These are phyloP conservation scores for Fusarium dimerum DNA, from an alignment of 2,329 filamentous ascomycete genomes.

Conservation along the genomic window DNA sequence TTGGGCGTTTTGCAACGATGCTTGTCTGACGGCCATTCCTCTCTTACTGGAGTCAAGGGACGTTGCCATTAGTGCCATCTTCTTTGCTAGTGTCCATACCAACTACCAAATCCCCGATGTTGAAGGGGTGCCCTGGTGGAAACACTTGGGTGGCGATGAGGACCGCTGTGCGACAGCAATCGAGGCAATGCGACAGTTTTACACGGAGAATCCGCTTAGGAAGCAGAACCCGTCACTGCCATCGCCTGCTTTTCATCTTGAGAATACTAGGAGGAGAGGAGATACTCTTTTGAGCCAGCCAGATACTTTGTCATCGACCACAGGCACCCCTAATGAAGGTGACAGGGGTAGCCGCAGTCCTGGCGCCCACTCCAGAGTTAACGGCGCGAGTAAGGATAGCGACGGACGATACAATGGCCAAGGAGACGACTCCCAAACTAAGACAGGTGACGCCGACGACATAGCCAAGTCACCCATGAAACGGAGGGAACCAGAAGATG, in stretches of 20 bases:
- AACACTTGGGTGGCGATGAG: conserved; percentile 70
- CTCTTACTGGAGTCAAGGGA: conserved; percentile 77
- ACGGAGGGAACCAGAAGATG: conserved; percentile 43
- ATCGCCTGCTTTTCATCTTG: conserved; percentile 57
- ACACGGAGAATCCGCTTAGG: conserved; percentile 62
- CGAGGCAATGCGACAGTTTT: conserved; percentile 72
- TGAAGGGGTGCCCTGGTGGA: conserved; percentile 84
- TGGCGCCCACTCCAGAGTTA: conserved; percentile 43
- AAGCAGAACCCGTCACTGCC: conserved; percentile 56
- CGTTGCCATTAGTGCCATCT: conserved; percentile 83
- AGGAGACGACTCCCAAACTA: conserved; percentile 36
- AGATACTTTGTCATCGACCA: conserved; percentile 48
- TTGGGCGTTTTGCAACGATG: conserved; percentile 94
- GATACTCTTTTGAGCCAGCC: conserved; percentile 44
- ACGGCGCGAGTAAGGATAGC: conserved; percentile 40
- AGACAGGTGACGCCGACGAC: conserved; percentile 33
- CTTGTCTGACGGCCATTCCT: conserved; percentile 80
- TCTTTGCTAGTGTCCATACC: conserved; percentile 79
- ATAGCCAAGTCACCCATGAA: conserved; percentile 42
- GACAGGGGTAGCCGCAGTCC: conserved; percentile 54
- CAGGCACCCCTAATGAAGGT: conserved; percentile 49
- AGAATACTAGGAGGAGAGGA: conserved; percentile 54
- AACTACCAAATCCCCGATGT: conserved; percentile 75
- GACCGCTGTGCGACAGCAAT: conserved; percentile 72
- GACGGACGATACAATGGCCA: conserved; percentile 32